Percentiles rank a stretch among this genome's conserved stretches.
phyloP scores from a whole-genome alignment of 1,284 basidiomycete species.

The Trametes pubescens region DNA sequence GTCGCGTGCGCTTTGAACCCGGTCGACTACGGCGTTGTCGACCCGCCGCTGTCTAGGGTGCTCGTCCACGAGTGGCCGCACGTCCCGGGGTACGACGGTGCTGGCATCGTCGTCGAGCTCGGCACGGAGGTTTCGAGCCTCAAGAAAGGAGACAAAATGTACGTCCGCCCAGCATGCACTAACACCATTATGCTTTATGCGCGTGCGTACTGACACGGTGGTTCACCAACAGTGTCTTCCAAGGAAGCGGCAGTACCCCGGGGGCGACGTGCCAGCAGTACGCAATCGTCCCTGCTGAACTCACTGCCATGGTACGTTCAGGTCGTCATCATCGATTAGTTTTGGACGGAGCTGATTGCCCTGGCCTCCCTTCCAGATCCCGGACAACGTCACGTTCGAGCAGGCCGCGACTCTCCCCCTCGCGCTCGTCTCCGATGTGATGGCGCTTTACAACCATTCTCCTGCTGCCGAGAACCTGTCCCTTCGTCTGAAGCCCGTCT shows the following conservation, averaged over 20 bases:
- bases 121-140: slow-evolving; percentile 60
- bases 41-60: background rate
- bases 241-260: slow-evolving; percentile 36
- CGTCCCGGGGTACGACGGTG: slow-evolving; percentile 62
- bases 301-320: slow-evolving; percentile 38
- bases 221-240: slow-evolving; percentile 47
- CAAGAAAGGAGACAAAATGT: slow-evolving; percentile 55
- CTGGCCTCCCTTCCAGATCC: background rate
- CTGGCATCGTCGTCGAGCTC: slow-evolving; percentile 62
- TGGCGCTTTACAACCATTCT: slow-evolving; percentile 16
- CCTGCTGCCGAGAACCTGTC: background rate
- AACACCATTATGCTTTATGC: no score
- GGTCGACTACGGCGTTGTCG: slow-evolving; percentile 3
- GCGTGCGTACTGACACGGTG: no score
- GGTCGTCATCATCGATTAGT: no score
- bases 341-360: no score
- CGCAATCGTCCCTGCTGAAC: slow-evolving; percentile 49
- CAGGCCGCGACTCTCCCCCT: slow-evolving; percentile 34
- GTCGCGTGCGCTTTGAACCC: slow-evolving; percentile 13
- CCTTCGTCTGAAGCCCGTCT: slow-evolving; percentile 7
- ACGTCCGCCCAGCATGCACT: background rate
- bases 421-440: slow-evolving; percentile 12
- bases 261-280: slow-evolving; percentile 59
- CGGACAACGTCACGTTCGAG: slow-evolving; percentile 37
- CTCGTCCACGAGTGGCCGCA: slow-evolving; percentile 12